Evolutionary conservation across 805 yeast genomes (phyloP).

Genomic region (Komagataella phaffii): DNA sequence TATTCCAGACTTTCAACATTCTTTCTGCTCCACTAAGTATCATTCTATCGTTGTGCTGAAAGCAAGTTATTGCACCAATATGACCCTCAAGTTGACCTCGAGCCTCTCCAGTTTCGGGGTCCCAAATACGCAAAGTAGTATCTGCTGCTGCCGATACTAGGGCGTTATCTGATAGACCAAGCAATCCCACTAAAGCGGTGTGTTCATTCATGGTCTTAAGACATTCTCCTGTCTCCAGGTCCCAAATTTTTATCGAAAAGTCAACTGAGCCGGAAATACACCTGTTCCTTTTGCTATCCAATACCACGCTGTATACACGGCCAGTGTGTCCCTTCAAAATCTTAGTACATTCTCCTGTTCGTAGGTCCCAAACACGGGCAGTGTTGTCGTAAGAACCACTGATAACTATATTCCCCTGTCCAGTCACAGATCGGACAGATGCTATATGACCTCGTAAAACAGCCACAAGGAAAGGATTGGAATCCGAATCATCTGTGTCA

Average conservation of each 20-base stretch:
- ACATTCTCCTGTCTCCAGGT: slow-evolving; percentile 60
- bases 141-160: slow-evolving; percentile 95
- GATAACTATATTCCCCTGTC: slow-evolving; percentile 69
- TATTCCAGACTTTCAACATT: slow-evolving; percentile 80
- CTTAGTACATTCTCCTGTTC: slow-evolving; percentile 58
- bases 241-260: slow-evolving; percentile 82
- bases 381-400: slow-evolving; percentile 88
- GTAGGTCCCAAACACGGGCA: slow-evolving; percentile 85
- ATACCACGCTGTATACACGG: slow-evolving; percentile 77
- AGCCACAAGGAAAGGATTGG: slow-evolving; percentile 53
- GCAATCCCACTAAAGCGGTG: slow-evolving; percentile 76
- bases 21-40: slow-evolving; percentile 84
- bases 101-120: slow-evolving; percentile 63
- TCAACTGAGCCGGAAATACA: slow-evolving; percentile 92
- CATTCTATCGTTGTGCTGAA: slow-evolving; percentile 74
- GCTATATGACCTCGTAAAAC: slow-evolving; percentile 65
- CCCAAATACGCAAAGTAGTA: slow-evolving; percentile 84
- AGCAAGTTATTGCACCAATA: slow-evolving; percentile 81
- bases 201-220: slow-evolving; percentile 73
- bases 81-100: slow-evolving; percentile 67
- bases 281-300: slow-evolving; percentile 61
- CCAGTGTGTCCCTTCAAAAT: slow-evolving; percentile 76
- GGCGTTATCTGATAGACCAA: slow-evolving; percentile 62
- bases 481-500: slow-evolving; percentile 21
- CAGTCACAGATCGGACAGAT: slow-evolving; percentile 79